Evolutionary conservation across 2,329 filamentous ascomycete species (phyloP), one percentile per base, ranked within the genome.

Genomic region (Sporothrix pseudoabietina): DNA sequence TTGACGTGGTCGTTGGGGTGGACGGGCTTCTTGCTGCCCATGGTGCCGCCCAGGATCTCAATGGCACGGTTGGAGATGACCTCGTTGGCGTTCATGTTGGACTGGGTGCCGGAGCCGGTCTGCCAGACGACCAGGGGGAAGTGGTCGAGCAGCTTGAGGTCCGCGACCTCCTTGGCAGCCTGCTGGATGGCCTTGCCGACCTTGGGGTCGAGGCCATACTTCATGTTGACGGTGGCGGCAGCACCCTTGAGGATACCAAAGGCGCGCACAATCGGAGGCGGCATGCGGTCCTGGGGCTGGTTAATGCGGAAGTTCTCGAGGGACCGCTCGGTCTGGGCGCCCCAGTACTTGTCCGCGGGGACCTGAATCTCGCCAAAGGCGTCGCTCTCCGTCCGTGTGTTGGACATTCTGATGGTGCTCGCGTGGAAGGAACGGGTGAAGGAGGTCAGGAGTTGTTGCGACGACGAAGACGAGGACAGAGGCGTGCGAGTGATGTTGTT

Each of bases 31-130:
- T 98, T 98, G 89, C 87, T 91, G 78, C 96, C 96, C 93, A 94
- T 97, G 77, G 88, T 88, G 79, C 96, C 96, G 78, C 96, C 96
- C 71, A 98, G 88, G 76, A 98, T 97, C 87, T 98, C 95, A 83
- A 98, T 98, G 77, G 96, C 96, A 77, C 96, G 93, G 89, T 98
- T 99, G 77, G 95, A 98, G 84, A 99, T 98, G 84, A 99, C 96
- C 84, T 99, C 96, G 87, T 99, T 99, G 82, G 95, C 94, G 86
- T 99, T 99, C 96, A 98, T 98, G 90, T 97, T 98, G 83, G 94
- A 98, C 87, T 98, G 96, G 41, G 96, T 98, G 81, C 96, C 96
- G 69, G 96, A 98, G 76, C 96, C 96, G 72, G 96, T 99, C 87
- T 99, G 96, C 96, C 96, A 99, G 81, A 99, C 95, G 73, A 98